These are phyloP conservation scores for Calendula officinalis DNA, from an alignment of 129 eudicot species.

Conservation along the genomic window DNA sequence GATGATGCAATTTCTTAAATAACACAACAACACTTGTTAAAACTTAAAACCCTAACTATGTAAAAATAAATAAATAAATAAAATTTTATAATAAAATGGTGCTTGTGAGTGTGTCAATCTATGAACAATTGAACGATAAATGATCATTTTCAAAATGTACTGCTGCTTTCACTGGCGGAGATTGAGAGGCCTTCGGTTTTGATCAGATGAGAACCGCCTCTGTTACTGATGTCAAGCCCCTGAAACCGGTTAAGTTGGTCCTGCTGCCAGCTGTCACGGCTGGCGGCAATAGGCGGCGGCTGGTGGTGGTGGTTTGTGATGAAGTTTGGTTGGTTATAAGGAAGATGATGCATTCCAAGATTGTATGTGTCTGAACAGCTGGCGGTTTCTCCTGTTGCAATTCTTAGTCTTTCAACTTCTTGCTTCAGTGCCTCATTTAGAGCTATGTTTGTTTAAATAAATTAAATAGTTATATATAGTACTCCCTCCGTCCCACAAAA, in stretches of 20 bases:
- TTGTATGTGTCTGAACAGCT: slow-evolving; percentile 55
- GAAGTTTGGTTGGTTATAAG: slow-evolving; percentile 57
- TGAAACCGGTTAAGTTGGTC: slow-evolving; percentile 66
- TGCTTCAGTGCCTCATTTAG: slow-evolving; percentile 86
- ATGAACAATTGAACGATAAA: slow-evolving; percentile 47
- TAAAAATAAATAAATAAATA: slow-evolving; percentile 32
- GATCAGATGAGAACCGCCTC: slow-evolving; percentile 44
- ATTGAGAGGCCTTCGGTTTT: slow-evolving; percentile 66
- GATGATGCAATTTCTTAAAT: slow-evolving; percentile 28
- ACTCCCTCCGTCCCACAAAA: background rate
- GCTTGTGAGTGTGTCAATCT: slow-evolving; percentile 46
- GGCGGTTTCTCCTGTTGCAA: slow-evolving; percentile 71
- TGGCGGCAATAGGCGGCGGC: slow-evolving; percentile 40
- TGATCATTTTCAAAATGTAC: slow-evolving; percentile 47
- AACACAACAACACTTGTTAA: slow-evolving; percentile 29
- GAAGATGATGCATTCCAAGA: slow-evolving; percentile 55
- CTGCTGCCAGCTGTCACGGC: slow-evolving; percentile 44
- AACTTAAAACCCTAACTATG: slow-evolving; percentile 42
- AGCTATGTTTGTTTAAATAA: slow-evolving; percentile 43
- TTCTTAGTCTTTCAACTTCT: slow-evolving; percentile 78
- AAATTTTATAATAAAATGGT: slow-evolving; percentile 22
- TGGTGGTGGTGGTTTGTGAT: slow-evolving; percentile 37
- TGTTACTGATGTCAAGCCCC: slow-evolving; percentile 64
- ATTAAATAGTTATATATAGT: background rate
- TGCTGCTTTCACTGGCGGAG: slow-evolving; percentile 78